Base-by-base conservation (phyloP, 2,329 filamentous ascomycete genomes). In the Pseudopithomyces maydicus region DNA sequence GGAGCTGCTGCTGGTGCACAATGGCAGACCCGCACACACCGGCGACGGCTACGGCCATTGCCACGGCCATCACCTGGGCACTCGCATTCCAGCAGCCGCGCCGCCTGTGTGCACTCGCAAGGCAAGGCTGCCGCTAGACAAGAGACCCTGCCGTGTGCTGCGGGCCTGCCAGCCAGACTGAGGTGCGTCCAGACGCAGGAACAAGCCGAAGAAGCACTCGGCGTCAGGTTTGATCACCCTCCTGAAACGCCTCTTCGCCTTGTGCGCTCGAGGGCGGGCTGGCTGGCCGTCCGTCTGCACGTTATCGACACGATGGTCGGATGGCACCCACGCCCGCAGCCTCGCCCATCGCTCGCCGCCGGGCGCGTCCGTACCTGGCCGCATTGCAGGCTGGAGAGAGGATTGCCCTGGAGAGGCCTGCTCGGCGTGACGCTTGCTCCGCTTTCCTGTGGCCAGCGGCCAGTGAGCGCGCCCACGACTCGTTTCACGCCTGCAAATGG, bases 211-310 rank as follows among this genome's bases (percentile, higher is more conserved):
- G 64, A 59, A 70, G 64, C 68, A 64, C 63, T 66, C 50, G 68
- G 65, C 67, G 60, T 67, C 60, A 62, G 61, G 71, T 75, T 74
- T 73, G 71, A 74, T 74, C 70, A 68, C 55, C 70, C 54, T 62
- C 44, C 71, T 75, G 73, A 75, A 75, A 75, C 73, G 53, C 66
- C 63, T 59, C 60, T 56, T 47, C 49, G 48, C n/a, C 22, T 5
- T 48, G 57, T 26, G 44, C 52, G 58, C 64, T 59, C 62, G 61
- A 68, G 59, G n/a, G n/a, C n/a, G n/a, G n/a, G 56, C 53, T 33
- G 57, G 57, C 63, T 11, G 11, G 10, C 19, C 32, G 1, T 14
- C 47, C 22, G 35, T 39, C 33, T 50, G 56, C 51, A 42, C 55
- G 58, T 55, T 56, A 63, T 63, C 56, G 57, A 54, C 62, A 58